Conservation (phyloP, 2,329 filamentous ascomycete species). For the Scytalidium lignicola region DNA sequence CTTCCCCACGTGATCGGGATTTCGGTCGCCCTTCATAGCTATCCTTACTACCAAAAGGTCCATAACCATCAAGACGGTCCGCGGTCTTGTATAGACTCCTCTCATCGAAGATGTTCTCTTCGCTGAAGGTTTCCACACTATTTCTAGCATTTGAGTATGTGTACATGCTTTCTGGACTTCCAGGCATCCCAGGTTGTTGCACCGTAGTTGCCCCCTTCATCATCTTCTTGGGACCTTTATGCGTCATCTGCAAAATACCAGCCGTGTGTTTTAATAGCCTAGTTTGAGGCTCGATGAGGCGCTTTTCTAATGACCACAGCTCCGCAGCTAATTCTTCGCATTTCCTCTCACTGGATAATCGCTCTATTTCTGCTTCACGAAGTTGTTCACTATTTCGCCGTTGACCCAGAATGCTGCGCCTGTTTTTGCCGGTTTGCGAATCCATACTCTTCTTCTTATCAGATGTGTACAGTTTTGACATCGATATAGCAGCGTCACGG, state of each 20-base stretch:
- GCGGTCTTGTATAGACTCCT: slow-evolving; percentile 66
- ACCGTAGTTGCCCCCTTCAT: slow-evolving; percentile 36
- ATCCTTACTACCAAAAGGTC: slow-evolving; percentile 18
- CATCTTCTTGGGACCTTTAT: slow-evolving; percentile 59
- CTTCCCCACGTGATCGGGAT: slow-evolving; percentile 12
- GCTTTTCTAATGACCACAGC: slow-evolving; percentile 72
- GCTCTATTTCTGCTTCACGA: slow-evolving; percentile 65
- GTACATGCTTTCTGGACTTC: slow-evolving; percentile 73
- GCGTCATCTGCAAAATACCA: slow-evolving; percentile 84
- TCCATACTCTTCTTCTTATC: slow-evolving; percentile 44
- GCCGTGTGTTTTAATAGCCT: slow-evolving; percentile 85
- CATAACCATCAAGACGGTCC: slow-evolving; percentile 53
- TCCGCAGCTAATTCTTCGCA: slow-evolving; percentile 82
- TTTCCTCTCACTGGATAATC: slow-evolving; percentile 68
- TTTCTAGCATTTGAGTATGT: slow-evolving; percentile 59
- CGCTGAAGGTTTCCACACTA: slow-evolving; percentile 49
- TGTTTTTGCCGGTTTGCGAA: slow-evolving; percentile 42
- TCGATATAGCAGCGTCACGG: slow-evolving; percentile 83
- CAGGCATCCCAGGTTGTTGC: slow-evolving; percentile 51
- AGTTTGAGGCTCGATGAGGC: slow-evolving; percentile 68
- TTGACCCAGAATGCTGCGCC: slow-evolving; percentile 43
- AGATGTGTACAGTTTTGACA: slow-evolving; percentile 75
- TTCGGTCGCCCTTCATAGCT: slow-evolving; percentile 15
- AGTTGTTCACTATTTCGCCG: slow-evolving; percentile 35
- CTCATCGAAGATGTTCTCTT: slow-evolving; percentile 69